Evolutionary conservation across 2,329 filamentous ascomycete species (phyloP).

Genomic region (Ploettnerulaceae sp.): DNA sequence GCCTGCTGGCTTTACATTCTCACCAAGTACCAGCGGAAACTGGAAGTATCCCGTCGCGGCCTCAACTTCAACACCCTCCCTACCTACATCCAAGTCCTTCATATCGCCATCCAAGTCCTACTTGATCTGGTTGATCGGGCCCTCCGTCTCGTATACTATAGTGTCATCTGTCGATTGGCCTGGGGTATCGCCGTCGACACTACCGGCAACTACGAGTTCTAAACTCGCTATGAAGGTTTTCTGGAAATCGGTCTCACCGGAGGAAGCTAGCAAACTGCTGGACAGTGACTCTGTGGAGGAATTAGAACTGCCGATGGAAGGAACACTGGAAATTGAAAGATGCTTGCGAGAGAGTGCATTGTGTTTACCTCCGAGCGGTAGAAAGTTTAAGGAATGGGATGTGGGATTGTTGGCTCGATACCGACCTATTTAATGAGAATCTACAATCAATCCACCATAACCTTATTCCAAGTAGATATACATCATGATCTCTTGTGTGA

Average conservation of each 20-base stretch:
- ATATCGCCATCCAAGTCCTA: slow-evolving; percentile 14
- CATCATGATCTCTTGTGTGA: too few species aligned
- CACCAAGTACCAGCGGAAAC: too few species aligned
- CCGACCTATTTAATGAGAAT: slow-evolving; percentile 25
- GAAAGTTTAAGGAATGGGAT: slow-evolving; percentile 60
- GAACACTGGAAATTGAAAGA: slow-evolving; percentile 42
- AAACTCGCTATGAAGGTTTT: slow-evolving; percentile 30
- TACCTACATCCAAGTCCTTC: not conserved
- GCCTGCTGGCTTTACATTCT: not conserved
- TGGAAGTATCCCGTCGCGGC: too few species aligned
- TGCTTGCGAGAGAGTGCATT: slow-evolving; percentile 40
- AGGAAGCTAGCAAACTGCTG: slow-evolving; percentile 15
- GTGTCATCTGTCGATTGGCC: too few species aligned
- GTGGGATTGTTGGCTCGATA: slow-evolving; percentile 59
- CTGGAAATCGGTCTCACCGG: slow-evolving; percentile 18
- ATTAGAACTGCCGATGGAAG: slow-evolving; percentile 47
- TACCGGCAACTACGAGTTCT: not conserved
- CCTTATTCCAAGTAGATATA: too few species aligned
- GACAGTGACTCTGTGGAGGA: slow-evolving; percentile 44
- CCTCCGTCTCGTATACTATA: not conserved
- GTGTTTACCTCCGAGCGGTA: slow-evolving; percentile 51
- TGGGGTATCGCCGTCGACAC: too few species aligned
- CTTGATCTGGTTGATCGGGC: not conserved
- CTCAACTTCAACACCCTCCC: too few species aligned
- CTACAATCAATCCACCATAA: not conserved